Percentiles rank a stretch among this genome's conserved stretches.
phyloP scores from a whole-genome alignment of 345 rosid genomes.

The Geranium brycei region DNA sequence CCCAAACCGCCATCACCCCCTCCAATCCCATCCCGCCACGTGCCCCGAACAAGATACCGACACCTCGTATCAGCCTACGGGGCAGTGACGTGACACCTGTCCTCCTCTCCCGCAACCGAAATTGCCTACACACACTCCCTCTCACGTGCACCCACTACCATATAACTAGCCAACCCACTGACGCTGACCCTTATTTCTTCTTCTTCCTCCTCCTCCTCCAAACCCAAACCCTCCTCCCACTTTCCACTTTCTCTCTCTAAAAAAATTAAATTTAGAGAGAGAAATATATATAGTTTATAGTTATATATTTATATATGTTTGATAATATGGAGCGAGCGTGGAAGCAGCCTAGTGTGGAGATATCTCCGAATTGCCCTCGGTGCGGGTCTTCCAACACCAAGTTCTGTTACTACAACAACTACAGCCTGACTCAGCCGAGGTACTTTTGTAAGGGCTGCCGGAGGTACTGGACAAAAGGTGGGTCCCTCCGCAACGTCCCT shows the following conservation, averaged over 20 bases:
- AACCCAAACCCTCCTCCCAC: neutral
- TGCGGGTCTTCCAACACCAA: constrained; percentile 41
- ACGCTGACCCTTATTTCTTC: neutral
- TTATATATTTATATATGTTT: neutral
- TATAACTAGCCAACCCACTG: neutral
- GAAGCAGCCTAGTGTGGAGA: constrained; percentile 28
- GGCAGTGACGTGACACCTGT: constrained; percentile 11
- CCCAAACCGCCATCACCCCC: constrained; percentile 14
- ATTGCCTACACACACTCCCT: constrained; percentile 7
- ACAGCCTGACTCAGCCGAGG: constrained; percentile 39
- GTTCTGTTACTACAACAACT: constrained; percentile 46
- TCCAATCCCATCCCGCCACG: constrained; percentile 13
- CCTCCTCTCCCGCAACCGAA: constrained; percentile 21
- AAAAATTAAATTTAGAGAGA: no score
- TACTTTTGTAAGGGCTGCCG: constrained; percentile 48
- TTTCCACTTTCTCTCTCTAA: neutral
- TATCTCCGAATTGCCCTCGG: constrained; percentile 37
- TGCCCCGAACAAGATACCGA: constrained; percentile 16
- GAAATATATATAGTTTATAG: no score
- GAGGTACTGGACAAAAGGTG: constrained; percentile 47
- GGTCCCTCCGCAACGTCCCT: constrained; percentile 37
- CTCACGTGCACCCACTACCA: constrained; percentile 14
- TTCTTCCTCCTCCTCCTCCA: no score
- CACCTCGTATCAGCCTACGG: constrained; percentile 28
- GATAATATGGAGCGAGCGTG: constrained; percentile 29